These are phyloP conservation scores for Neonectria ditissima DNA, from an alignment of 2,329 filamentous ascomycete species.

Conservation along the genomic window DNA sequence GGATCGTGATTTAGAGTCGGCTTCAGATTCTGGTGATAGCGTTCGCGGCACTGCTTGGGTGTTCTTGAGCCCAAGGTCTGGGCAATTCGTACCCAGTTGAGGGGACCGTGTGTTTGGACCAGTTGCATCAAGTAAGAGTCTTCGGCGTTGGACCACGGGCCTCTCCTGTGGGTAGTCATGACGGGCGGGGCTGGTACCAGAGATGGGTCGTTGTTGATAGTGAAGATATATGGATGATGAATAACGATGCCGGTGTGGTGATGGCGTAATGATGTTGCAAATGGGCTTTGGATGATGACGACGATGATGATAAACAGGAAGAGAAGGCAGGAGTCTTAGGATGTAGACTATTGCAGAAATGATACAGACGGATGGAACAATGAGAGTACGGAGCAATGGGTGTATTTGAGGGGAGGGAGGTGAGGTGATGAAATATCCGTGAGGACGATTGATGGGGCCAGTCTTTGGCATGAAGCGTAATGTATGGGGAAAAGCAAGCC, in stretches of 20 bases:
- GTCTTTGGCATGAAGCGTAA: conserved; percentile 41
- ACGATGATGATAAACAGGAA: conserved; percentile 4
- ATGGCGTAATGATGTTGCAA: neutral
- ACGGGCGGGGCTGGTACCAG: conserved; percentile 9
- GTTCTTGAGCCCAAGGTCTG: conserved; percentile 80
- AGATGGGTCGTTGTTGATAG: neutral
- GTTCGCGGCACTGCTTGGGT: conserved; percentile 94
- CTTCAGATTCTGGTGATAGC: conserved; percentile 94
- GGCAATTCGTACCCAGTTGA: conserved; percentile 93
- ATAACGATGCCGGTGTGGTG: neutral
- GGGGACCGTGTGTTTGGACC: conserved; percentile 76
- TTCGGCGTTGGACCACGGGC: conserved; percentile 85
- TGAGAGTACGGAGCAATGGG: conserved; percentile 23
- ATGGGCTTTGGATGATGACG: neutral
- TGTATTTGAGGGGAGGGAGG: conserved; percentile 32
- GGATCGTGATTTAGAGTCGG: conserved; percentile 78
- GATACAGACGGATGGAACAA: conserved; percentile 8
- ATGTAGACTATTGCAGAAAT: conserved; percentile 7
- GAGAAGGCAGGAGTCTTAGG: neutral
- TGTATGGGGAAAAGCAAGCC: conserved; percentile 43
- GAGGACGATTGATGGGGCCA: conserved; percentile 33
- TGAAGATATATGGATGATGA: neutral
- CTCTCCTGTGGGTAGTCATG: conserved; percentile 61
- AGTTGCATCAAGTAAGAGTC: conserved; percentile 78
- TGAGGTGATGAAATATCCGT: conserved; percentile 45